Percentiles rank a stretch among this genome's conserved stretches.
Conservation (phyloP, 202 grass and related monocot species). For the Setaria italica region DNA sequence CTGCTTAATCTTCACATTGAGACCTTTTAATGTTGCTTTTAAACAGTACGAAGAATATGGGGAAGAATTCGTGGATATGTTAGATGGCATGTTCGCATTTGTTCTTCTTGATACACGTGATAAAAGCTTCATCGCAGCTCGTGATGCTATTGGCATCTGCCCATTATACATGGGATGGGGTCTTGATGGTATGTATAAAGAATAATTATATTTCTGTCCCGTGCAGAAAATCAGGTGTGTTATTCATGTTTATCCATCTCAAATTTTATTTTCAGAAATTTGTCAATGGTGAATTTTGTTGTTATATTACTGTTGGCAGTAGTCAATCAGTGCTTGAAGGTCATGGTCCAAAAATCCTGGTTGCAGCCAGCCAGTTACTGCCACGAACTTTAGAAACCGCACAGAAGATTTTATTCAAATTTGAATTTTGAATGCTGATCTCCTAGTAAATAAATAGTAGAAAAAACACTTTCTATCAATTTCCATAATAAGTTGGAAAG, state of each 20-base stretch:
- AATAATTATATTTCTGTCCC: slow-evolving; percentile 26
- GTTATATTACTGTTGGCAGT: slow-evolving; percentile 6
- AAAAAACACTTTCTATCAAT: slow-evolving; percentile 2
- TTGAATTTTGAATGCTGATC: neutral
- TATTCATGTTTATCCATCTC: neutral
- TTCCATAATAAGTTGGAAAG: neutral
- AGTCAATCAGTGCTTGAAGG: neutral
- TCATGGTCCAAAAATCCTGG: neutral
- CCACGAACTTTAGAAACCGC: neutral
- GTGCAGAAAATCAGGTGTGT: neutral
- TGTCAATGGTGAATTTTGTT: slow-evolving; percentile 25
- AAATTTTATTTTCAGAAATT: slow-evolving; percentile 19
- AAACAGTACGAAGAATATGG: slow-evolving; percentile 95
- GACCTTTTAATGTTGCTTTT: slow-evolving; percentile 41
- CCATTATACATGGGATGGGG: slow-evolving; percentile 99
- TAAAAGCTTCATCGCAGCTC: slow-evolving; percentile 96
- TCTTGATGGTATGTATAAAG: slow-evolving; percentile 74
- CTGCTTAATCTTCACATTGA: slow-evolving; percentile 6
- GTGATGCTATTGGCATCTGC: slow-evolving; percentile 96
- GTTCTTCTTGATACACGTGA: slow-evolving; percentile 94
- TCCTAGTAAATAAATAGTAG: slow-evolving; percentile 21
- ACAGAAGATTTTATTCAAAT: neutral
- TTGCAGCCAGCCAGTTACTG: neutral
- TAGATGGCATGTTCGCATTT: slow-evolving; percentile 98
- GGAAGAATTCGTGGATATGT: slow-evolving; percentile 93